phyloP scores from a whole-genome alignment of 2,329 filamentous ascomycete species.

The Fusarium longipes region DNA sequence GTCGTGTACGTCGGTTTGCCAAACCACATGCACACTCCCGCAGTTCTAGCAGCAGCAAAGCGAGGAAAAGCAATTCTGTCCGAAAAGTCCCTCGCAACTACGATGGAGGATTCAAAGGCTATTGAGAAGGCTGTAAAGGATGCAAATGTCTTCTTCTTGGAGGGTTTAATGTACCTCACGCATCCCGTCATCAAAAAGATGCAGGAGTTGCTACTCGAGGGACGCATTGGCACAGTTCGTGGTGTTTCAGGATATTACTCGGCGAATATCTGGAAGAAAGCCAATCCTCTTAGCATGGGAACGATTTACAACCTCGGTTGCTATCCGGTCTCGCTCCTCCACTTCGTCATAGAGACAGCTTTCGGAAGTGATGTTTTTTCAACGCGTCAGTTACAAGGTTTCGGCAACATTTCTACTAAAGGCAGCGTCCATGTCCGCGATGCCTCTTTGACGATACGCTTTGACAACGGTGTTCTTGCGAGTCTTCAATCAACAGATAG shows the following conservation, averaged over 20 bases:
- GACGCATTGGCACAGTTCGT: neutral
- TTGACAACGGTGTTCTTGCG: conserved; percentile 6
- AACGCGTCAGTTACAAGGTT: neutral
- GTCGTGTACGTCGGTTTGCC: conserved; percentile 20
- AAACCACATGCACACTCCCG: conserved; percentile 25
- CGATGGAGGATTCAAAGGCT: neutral
- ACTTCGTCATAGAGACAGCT: neutral
- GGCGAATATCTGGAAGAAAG: conserved; percentile 19
- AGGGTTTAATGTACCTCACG: conserved; percentile 9
- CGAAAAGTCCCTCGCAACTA: conserved; percentile 16
- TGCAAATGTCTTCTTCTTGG: conserved; percentile 3
- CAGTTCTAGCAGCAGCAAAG: conserved; percentile 17
- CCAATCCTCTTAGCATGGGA: conserved; percentile 14
- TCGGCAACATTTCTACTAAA: neutral
- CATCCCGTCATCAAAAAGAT: conserved; percentile 13
- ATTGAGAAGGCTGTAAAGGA: conserved; percentile 5
- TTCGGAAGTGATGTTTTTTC: neutral
- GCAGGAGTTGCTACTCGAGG: conserved; percentile 5
- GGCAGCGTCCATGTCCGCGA: conserved; percentile 9
- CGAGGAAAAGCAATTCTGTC: conserved; percentile 18
- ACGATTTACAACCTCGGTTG: conserved; percentile 12
- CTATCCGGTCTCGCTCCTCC: conserved; percentile 7
- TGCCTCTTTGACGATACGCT: conserved; percentile 13
- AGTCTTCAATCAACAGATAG: conserved; percentile 16
- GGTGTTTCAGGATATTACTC: conserved; percentile 17